These are phyloP conservation scores for Cyathus striatus DNA, from an alignment of 768 basidiomycete species.

Conservation along the genomic window DNA sequence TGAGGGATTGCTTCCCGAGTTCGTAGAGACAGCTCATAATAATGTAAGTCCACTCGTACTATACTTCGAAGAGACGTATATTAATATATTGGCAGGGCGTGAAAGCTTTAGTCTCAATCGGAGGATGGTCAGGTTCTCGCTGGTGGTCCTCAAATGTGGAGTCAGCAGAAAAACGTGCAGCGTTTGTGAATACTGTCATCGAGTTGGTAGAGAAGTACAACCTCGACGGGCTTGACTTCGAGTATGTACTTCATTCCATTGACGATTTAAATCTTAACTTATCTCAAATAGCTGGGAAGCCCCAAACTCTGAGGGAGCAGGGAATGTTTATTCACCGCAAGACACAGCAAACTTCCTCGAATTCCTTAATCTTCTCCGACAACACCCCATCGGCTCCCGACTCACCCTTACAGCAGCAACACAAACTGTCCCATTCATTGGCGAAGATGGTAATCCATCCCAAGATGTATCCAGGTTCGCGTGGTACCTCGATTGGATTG, in stretches of 20 bases:
- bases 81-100: slow-evolving; percentile 36
- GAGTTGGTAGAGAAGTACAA: slow-evolving; percentile 47
- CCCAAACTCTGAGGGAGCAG: slow-evolving; percentile 66
- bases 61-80: background rate
- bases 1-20: slow-evolving; percentile 43
- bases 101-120: slow-evolving; percentile 54
- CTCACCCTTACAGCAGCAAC: slow-evolving; percentile 54
- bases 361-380: slow-evolving; percentile 47
- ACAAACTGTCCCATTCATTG: slow-evolving; percentile 32
- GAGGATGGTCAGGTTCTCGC: slow-evolving; percentile 65
- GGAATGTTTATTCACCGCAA: slow-evolving; percentile 53
- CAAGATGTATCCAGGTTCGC: slow-evolving; percentile 70
- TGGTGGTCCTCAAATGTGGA: slow-evolving; percentile 64
- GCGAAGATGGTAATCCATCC: slow-evolving; percentile 49
- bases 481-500: slow-evolving; percentile 49
- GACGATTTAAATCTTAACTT: background rate
- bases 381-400: slow-evolving; percentile 41
- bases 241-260: too few relatives aligned
- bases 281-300: slow-evolving; percentile 76
- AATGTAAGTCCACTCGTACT: slow-evolving; percentile 25
- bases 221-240: slow-evolving; percentile 56
- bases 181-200: slow-evolving; percentile 56
- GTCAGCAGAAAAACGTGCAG: slow-evolving; percentile 51
- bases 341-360: slow-evolving; percentile 78
- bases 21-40: slow-evolving; percentile 44